These are phyloP conservation scores for Hypoxylon sp. DNA, from an alignment of 2,329 filamentous ascomycete genomes.

Conservation along the genomic window DNA sequence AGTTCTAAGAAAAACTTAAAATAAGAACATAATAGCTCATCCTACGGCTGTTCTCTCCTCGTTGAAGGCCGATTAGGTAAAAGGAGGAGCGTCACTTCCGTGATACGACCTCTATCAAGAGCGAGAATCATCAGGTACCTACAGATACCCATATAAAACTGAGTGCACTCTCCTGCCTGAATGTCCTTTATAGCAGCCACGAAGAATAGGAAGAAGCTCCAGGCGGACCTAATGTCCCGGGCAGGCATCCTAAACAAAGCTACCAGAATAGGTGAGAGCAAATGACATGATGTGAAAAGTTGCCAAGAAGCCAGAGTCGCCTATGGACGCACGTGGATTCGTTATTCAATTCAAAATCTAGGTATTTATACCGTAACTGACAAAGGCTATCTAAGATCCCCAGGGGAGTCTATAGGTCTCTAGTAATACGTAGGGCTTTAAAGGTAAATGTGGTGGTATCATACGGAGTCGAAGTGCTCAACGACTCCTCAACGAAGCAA, in stretches of 20 bases:
- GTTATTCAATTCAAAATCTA: neutral
- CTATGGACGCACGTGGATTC: neutral
- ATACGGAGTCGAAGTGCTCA: conserved; percentile 8
- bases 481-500: neutral
- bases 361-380: neutral
- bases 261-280: no score
- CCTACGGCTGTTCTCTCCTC: no score
- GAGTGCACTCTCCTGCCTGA: no score
- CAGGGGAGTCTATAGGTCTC: neutral
- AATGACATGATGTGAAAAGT: neutral
- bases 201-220: neutral
- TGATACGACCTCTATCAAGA: neutral
- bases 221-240: no score
- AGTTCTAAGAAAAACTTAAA: no score
- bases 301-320: neutral
- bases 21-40: no score
- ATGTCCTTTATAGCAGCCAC: neutral
- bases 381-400: neutral
- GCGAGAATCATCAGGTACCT: no score
- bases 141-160: no score
- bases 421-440: conserved; percentile 13
- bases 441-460: conserved; percentile 19
- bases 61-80: neutral
- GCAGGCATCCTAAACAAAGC: no score
- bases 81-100: neutral